Conservation (phyloP, 257 asterid genomes). For the Solanum okadae region DNA sequence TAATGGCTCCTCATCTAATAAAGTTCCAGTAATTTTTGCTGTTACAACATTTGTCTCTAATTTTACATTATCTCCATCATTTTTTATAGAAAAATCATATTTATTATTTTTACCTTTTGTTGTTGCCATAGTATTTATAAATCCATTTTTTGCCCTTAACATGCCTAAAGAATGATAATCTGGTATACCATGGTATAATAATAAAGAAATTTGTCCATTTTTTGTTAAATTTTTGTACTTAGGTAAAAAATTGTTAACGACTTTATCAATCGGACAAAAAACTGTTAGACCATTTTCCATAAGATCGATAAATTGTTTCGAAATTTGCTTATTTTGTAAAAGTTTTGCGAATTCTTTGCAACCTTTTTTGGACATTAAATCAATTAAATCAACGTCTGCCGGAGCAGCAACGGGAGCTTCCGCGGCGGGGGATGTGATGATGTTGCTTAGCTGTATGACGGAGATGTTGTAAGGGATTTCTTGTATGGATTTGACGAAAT, state of each 20-base stretch:
- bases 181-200: slow-evolving; percentile 68
- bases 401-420: slow-evolving; percentile 68
- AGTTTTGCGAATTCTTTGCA: slow-evolving; percentile 65
- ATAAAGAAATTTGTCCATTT: slow-evolving; percentile 33
- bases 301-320: slow-evolving; percentile 28
- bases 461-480: slow-evolving; percentile 58
- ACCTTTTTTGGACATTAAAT: slow-evolving; percentile 68
- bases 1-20: slow-evolving; percentile 73
- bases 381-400: slow-evolving; percentile 40
- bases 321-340: slow-evolving; percentile 33
- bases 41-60: slow-evolving; percentile 59
- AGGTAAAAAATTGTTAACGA: slow-evolving; percentile 42
- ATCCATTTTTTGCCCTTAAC: slow-evolving; percentile 68
- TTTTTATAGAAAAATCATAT: slow-evolving; percentile 61
- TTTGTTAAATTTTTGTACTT: slow-evolving; percentile 54
- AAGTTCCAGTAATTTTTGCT: slow-evolving; percentile 65
- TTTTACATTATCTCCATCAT: slow-evolving; percentile 68
- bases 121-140: slow-evolving; percentile 73
- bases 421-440: slow-evolving; percentile 58
- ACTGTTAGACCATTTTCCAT: slow-evolving; percentile 57
- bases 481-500: slow-evolving; percentile 45
- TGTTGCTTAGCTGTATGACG: slow-evolving; percentile 56
- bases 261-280: slow-evolving; percentile 78
- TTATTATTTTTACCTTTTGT: slow-evolving; percentile 69
- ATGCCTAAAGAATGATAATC: slow-evolving; percentile 57